phyloP scores from a whole-genome alignment of 768 basidiomycete genomes.

The Mycena indigotica region DNA sequence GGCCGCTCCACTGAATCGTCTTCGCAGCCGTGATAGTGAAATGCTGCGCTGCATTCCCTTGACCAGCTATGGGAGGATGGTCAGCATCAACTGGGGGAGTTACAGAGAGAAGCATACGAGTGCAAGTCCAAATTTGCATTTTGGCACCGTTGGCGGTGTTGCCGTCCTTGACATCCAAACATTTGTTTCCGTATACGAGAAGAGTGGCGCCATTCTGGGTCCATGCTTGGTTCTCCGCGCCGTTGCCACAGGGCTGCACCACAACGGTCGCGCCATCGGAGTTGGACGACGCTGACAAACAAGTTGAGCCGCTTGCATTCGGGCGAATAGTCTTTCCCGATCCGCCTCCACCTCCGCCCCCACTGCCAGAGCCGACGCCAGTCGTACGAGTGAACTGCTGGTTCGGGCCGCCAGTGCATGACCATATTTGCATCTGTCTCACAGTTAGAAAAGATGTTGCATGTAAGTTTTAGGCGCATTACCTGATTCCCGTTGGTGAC shows the following conservation, averaged over 20 bases:
- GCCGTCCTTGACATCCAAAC: constrained; percentile 27
- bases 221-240: neutral
- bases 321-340: neutral
- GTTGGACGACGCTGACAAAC: neutral
- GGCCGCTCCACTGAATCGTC: constrained; percentile 18
- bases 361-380: neutral
- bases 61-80: neutral
- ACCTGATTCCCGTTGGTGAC: constrained; percentile 3
- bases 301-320: neutral
- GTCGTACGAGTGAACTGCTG: neutral
- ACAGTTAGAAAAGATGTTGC: neutral
- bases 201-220: neutral
- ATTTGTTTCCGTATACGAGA: constrained; percentile 4
- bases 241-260: neutral
- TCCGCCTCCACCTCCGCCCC: no score
- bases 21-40: constrained; percentile 1
- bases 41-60: constrained; percentile 22
- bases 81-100: neutral
- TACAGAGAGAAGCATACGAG: neutral
- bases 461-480: neutral
- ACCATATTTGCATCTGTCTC: constrained; percentile 1
- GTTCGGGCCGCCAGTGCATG: neutral
- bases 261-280: neutral
- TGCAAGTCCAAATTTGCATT: constrained; percentile 30
- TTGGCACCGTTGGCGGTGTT: constrained; percentile 26